Evolutionary conservation across 2,329 filamentous ascomycete species (phyloP).

Genomic region (Monosporascus cannonballus): DNA sequence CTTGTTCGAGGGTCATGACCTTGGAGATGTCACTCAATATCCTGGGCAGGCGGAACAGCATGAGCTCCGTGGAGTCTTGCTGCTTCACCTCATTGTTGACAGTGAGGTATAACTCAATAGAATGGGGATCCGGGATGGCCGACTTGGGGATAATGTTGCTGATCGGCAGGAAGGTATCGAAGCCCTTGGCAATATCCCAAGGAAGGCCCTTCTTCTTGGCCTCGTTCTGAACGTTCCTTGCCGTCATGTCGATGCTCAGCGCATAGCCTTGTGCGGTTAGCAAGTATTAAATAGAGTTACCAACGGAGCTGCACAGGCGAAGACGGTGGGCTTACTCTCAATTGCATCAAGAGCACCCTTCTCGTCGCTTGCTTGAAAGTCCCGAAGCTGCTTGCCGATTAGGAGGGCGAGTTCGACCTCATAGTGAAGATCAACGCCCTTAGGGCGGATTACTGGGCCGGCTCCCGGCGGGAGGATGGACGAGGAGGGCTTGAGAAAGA

Average conservation of each 20-base stretch:
- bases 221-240: slow-evolving; percentile 89
- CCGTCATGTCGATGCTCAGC: slow-evolving; percentile 94
- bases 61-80: slow-evolving; percentile 82
- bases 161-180: slow-evolving; percentile 93
- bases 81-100: slow-evolving; percentile 78
- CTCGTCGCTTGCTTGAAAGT: slow-evolving; percentile 69
- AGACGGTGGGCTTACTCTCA: slow-evolving; percentile 49
- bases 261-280: slow-evolving; percentile 59
- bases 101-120: slow-evolving; percentile 76
- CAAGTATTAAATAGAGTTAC: neutral
- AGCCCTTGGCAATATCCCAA: slow-evolving; percentile 95
- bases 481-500: slow-evolving; percentile 93
- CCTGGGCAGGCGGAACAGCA: slow-evolving; percentile 87
- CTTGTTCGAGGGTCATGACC: slow-evolving; percentile 89
- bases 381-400: slow-evolving; percentile 73
- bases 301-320: neutral
- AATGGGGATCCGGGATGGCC: slow-evolving; percentile 78
- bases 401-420: slow-evolving; percentile 91
- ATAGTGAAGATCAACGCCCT: slow-evolving; percentile 82
- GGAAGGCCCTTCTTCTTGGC: slow-evolving; percentile 95
- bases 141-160: slow-evolving; percentile 74
- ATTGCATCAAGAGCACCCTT: slow-evolving; percentile 76
- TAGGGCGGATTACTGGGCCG: slow-evolving; percentile 75
- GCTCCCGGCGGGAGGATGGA: slow-evolving; percentile 74
- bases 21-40: slow-evolving; percentile 86